A percentile compares a stretch with the other conserved stretches of the same genome.
phyloP scores from a whole-genome alignment of 176 grass and related monocot genomes.

The Oryza brachyantha region DNA sequence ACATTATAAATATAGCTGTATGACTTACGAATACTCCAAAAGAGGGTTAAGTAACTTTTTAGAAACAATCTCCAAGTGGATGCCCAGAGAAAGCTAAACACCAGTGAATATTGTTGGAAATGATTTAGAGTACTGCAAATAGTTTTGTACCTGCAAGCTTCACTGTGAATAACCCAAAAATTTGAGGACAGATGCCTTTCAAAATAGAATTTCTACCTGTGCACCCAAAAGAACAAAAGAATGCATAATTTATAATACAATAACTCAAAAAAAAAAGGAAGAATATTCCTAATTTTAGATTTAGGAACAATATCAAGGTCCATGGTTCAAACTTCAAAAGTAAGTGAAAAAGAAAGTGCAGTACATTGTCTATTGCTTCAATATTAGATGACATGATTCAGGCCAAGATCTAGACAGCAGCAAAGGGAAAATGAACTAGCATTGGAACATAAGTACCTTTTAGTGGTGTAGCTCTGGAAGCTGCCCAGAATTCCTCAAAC shows the following conservation, averaged over 20 bases:
- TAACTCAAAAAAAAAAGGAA: conserved; percentile 16
- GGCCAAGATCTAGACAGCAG: not conserved
- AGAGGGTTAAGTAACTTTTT: not conserved
- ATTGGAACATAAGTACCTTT: conserved; percentile 44
- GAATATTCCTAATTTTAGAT: not conserved
- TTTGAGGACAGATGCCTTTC: conserved; percentile 78
- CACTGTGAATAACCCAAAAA: conserved; percentile 92
- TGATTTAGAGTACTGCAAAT: conserved; percentile 5
- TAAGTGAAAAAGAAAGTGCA: not conserved
- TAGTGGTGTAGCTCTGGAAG: conserved; percentile 47
- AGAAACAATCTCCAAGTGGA: not conserved
- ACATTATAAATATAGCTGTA: not conserved
- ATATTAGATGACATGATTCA: conserved; percentile 2
- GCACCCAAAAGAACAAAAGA: not conserved
- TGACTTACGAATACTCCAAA: not conserved
- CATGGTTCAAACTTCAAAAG: not conserved
- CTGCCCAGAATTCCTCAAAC: conserved; percentile 67
- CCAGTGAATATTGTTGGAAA: not conserved
- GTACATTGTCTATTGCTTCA: conserved; percentile 7
- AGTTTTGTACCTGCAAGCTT: conserved; percentile 78
- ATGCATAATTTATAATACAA: not conserved
- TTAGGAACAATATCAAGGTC: not conserved
- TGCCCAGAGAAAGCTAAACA: not conserved
- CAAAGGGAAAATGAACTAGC: not conserved
- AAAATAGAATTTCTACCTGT: conserved; percentile 88